Evolutionary conservation across 139 green algal genomes (phyloP).

Genomic region (Chlamydomonas asymmetrica): DNA sequence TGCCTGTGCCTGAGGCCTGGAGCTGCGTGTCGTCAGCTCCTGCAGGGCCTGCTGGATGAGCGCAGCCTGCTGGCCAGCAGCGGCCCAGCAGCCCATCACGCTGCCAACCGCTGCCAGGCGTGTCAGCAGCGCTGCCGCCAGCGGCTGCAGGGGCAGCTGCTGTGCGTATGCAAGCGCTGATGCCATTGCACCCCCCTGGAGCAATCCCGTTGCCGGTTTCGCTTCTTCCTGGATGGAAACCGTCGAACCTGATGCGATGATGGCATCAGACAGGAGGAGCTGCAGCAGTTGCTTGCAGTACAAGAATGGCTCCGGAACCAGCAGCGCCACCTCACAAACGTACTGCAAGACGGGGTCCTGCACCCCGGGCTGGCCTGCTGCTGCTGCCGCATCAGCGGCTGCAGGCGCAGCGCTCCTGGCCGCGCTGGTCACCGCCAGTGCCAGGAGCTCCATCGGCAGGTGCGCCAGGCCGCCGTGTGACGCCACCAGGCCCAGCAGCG

Average conservation of each 20-base stretch:
- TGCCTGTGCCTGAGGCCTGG: not conserved
- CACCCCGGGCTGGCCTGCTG: not conserved
- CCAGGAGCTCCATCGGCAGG: conserved; percentile 15
- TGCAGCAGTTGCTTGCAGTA: conserved; percentile 1
- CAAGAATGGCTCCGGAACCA: conserved; percentile 16
- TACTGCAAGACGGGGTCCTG: not conserved
- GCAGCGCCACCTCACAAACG: not conserved
- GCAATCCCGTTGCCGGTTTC: not conserved
- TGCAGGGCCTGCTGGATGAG: no score
- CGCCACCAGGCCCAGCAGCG: conserved; percentile 8
- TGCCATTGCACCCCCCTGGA: not conserved
- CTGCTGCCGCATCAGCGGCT: not conserved
- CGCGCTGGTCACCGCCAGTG: not conserved
- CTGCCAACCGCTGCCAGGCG: not conserved
- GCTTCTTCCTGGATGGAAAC: not conserved
- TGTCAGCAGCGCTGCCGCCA: not conserved
- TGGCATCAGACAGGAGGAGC: conserved; percentile 8
- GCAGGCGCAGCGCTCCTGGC: not conserved
- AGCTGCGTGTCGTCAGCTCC: no score
- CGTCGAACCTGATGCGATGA: not conserved
- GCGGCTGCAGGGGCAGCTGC: not conserved
- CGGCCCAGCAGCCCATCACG: not conserved
- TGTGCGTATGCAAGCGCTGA: not conserved
- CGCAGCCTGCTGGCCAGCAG: no score
- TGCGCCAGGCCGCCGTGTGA: conserved; percentile 4